A percentile compares a stretch with the other conserved stretches of the same genome.
Evolutionary conservation across 345 rosid genomes (phyloP).

Genomic region (Citrus sinensis): DNA sequence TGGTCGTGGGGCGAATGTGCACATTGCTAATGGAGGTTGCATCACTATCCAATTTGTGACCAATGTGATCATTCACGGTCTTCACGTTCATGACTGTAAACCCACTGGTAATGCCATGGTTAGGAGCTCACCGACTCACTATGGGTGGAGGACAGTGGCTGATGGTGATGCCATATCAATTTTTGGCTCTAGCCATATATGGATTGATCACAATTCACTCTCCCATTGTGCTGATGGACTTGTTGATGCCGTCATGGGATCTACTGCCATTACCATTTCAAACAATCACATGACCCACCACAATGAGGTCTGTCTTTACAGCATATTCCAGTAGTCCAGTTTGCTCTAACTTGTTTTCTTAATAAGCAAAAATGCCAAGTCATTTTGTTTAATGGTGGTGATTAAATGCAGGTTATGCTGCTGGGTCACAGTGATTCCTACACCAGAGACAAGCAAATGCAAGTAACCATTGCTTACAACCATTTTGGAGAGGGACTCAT

Average conservation of each 20-base stretch:
- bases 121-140: conserved; percentile 78
- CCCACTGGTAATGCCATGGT: conserved; percentile 98
- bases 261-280: conserved; percentile 84
- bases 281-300: conserved; percentile 90
- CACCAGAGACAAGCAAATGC: conserved; percentile 83
- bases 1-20: conserved; percentile 84
- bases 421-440: conserved; percentile 90
- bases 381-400: neutral
- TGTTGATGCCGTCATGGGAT: conserved; percentile 95
- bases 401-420: conserved; percentile 64
- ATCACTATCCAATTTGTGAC: conserved; percentile 78
- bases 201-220: conserved; percentile 94
- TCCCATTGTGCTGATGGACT: conserved; percentile 95
- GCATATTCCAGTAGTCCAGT: neutral
- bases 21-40: conserved; percentile 90
- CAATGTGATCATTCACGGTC: conserved; percentile 88
- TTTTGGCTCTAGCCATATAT: conserved; percentile 82
- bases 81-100: conserved; percentile 89
- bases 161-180: conserved; percentile 89
- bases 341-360: neutral
- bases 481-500: conserved; percentile 90
- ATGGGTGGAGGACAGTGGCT: conserved; percentile 91
- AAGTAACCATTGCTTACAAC: conserved; percentile 93
- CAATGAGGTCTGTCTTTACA: conserved; percentile 60
- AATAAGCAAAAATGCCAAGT: neutral